Conservation (phyloP, 768 basidiomycete genomes). For the Suillus placidus region DNA sequence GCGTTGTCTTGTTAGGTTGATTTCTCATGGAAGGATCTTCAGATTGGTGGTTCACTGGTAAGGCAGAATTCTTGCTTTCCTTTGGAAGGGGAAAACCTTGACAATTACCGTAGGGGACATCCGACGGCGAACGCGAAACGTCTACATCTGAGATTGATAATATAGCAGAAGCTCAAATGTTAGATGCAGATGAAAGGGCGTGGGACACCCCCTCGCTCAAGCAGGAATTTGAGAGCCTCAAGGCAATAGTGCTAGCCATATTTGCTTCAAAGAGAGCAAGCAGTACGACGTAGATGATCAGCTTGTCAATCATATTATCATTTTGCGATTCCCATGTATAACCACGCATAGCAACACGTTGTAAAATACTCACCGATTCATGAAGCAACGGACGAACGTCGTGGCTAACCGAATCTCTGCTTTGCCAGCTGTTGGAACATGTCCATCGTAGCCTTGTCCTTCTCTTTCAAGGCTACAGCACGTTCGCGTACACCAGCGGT, state of each 20-base stretch:
- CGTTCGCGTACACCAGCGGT: constrained; percentile 59
- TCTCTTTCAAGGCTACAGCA: constrained; percentile 63
- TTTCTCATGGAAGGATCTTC: not conserved
- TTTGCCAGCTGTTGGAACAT: constrained; percentile 96
- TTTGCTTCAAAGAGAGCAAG: not conserved
- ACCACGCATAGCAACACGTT: not conserved
- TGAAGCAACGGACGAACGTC: constrained; percentile 5
- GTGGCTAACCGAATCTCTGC: constrained; percentile 71
- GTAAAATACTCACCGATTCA: constrained; percentile 21
- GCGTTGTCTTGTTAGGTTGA: constrained; percentile 14
- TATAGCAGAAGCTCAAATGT: constrained; percentile 22
- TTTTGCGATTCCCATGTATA: not conserved
- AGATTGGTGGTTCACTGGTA: not conserved
- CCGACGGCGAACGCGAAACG: constrained; percentile 15
- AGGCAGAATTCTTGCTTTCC: not conserved
- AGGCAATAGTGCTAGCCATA: not conserved
- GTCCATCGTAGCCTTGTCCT: constrained; percentile 92
- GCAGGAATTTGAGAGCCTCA: constrained; percentile 1
- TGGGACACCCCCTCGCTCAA: constrained; percentile 30
- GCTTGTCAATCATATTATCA: not conserved
- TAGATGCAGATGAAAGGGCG: constrained; percentile 43
- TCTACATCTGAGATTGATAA: constrained; percentile 6
- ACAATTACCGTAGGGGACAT: constrained; percentile 16
- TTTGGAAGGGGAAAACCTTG: not conserved
- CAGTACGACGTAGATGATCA: not conserved